Base-by-base conservation (phyloP, 768 basidiomycete species). In the Butyriboletus loyo region DNA sequence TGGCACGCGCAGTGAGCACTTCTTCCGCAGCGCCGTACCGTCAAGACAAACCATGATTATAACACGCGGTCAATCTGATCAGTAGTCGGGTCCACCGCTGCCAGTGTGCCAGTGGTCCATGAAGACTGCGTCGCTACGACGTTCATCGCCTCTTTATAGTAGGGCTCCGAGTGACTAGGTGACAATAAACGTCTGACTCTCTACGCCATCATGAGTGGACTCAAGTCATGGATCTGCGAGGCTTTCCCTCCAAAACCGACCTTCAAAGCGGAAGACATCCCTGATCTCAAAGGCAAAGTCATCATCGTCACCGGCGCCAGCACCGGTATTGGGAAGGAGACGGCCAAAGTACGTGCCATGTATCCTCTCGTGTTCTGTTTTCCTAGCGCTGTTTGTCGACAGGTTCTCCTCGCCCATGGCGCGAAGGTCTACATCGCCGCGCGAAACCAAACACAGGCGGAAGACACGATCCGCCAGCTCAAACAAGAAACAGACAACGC, bases 381-480 rank as follows among this genome's bases (percentile, higher is more conserved):
- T 13, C 4, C 10, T 22, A 9, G 9, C 19, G 17, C 19, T 11
- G 17, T 37, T 2, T 17, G 11, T 21, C 34, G 31, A 25, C 25
- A 64, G 63, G 61, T 49, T 31, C 60, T 72, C 32, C 62, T 74
- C n/a, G 15, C 49, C 9, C 62, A 65, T n/a, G 57, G 66, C 10
- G 71, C 73, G 0, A 70, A 57, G 14, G 74, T 76, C 22, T 75
- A 76, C 57, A 49, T 77, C 8, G 70, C 69, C 13, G 57, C 65
- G 4, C 62, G 73, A 11, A 63, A 58, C 41, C 47, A 54, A 24
- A 25, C 31, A 3, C 66, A 66, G 32, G 58, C 68, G 1, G 53
- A 64, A 15, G 63, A 63, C 1, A 66, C 72, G 25, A 67, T 75
- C 38, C 56, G 55, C 15, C 44, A 65, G 27, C 59, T 77, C 40